These are phyloP conservation scores for Arabidopsis lyrata DNA, from an alignment of 441 rosid genomes.

Conservation along the genomic window DNA sequence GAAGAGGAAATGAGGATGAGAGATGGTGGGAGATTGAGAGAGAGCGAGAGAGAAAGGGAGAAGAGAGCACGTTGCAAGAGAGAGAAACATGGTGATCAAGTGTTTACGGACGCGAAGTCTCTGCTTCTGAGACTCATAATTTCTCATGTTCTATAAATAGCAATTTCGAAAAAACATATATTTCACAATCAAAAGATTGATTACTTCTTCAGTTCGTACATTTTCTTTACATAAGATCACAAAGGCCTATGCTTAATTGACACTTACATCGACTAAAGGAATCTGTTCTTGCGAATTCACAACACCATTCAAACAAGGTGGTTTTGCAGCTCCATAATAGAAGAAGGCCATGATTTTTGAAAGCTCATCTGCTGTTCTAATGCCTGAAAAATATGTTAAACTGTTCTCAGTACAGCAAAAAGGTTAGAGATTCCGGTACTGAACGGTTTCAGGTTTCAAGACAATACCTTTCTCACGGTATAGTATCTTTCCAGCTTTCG, in stretches of 20 bases:
- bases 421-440: not conserved
- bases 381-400: constrained; percentile 52
- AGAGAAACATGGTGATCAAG: constrained; percentile 45
- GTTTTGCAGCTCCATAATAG: constrained; percentile 91
- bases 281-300: constrained; percentile 59
- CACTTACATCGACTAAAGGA: constrained; percentile 54
- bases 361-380: constrained; percentile 74
- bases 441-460: constrained; percentile 6
- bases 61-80: constrained; percentile 50
- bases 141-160: constrained; percentile 41
- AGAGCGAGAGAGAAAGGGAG: constrained; percentile 53
- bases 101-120: constrained; percentile 47
- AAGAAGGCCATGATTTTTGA: constrained; percentile 94
- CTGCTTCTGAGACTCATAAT: constrained; percentile 17
- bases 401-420: not conserved
- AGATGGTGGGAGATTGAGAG: constrained; percentile 48
- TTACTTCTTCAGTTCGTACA: constrained; percentile 31
- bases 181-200: constrained; percentile 29
- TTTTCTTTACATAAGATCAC: constrained; percentile 15
- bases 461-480: constrained; percentile 81
- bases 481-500: constrained; percentile 86
- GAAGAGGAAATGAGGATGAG: constrained; percentile 48
- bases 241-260: not conserved
- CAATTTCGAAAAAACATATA: not conserved
- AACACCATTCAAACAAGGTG: constrained; percentile 57